A percentile compares a stretch with the other conserved stretches of the same genome.
phyloP scores from a whole-genome alignment of 2,329 filamentous ascomycete genomes.

The Fusarium sp. region DNA sequence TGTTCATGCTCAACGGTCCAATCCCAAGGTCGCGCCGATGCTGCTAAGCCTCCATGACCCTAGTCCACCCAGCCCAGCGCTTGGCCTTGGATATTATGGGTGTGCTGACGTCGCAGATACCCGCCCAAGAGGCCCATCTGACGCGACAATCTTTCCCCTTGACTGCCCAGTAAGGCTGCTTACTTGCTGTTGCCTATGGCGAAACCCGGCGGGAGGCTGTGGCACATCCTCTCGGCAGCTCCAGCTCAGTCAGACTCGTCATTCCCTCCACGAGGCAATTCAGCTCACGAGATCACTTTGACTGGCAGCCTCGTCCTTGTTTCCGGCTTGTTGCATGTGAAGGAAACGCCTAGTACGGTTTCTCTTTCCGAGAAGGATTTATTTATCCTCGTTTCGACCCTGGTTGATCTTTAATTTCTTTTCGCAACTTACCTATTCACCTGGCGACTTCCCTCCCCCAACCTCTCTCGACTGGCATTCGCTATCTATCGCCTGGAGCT shows the following conservation, averaged over 20 bases:
- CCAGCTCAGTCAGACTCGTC: neutral
- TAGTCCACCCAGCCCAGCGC: slow-evolving; percentile 11
- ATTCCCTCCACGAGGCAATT: neutral
- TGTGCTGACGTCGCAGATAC: slow-evolving; percentile 38
- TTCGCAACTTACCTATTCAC: neutral
- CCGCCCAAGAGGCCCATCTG: slow-evolving; percentile 29
- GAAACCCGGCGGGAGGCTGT: slow-evolving; percentile 19
- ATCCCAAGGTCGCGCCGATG: neutral
- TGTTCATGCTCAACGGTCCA: neutral
- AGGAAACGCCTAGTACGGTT: neutral
- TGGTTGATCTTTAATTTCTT: neutral
- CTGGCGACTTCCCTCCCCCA: neutral
- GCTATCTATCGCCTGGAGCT: neutral
- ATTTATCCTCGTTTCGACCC: neutral
- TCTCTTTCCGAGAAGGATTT: neutral
- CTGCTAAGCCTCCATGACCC: slow-evolving; percentile 28
- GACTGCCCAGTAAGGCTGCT: slow-evolving; percentile 2
- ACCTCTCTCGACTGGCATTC: neutral
- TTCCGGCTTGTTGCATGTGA: slow-evolving; percentile 7
- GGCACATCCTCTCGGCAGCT: neutral
- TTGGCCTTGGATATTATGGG: neutral
- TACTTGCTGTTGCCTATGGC: slow-evolving; percentile 22
- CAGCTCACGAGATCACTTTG: slow-evolving; percentile 2
- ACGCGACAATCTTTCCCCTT: slow-evolving; percentile 12
- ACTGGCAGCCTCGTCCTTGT: neutral